Conservation (phyloP, 2,329 filamentous ascomycete genomes). For the Trichoderma koningiopsis region DNA sequence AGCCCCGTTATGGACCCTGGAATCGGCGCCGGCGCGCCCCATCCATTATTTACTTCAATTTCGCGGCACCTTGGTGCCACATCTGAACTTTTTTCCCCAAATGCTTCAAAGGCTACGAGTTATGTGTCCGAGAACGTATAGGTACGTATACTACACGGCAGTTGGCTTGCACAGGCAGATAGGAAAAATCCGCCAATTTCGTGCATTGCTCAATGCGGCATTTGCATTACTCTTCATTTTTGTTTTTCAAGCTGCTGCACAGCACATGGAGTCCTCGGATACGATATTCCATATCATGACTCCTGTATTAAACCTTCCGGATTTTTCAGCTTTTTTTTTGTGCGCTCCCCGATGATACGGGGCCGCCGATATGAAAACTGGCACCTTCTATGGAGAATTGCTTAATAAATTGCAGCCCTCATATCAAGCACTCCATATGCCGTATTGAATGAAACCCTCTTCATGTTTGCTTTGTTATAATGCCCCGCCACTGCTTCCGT, state of each 20-base stretch:
- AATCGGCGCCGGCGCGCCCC: constrained; percentile 11
- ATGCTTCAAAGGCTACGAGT: background rate
- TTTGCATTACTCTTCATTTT: background rate
- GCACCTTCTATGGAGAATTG: background rate
- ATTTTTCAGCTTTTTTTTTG: background rate
- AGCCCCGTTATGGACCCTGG: constrained; percentile 20
- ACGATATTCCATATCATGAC: background rate
- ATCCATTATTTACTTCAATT: constrained; percentile 19
- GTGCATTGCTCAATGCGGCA: background rate
- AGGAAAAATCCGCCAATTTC: background rate
- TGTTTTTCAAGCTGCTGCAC: background rate
- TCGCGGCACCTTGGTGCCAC: constrained; percentile 6
- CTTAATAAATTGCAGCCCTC: background rate
- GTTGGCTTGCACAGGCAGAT: background rate
- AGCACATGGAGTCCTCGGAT: background rate
- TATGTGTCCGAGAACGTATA: background rate
- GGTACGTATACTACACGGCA: background rate
- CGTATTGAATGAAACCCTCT: constrained; percentile 6
- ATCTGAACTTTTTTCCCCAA: background rate
- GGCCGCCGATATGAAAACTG: constrained; percentile 21
- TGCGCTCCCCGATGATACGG: constrained; percentile 3
- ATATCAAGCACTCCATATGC: background rate
- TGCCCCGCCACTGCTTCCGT: constrained; percentile 18
- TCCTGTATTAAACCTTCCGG: background rate
- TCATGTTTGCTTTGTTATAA: background rate